Base-by-base conservation (phyloP, 1,284 basidiomycete species). In the Fereydounia khargensis region DNA sequence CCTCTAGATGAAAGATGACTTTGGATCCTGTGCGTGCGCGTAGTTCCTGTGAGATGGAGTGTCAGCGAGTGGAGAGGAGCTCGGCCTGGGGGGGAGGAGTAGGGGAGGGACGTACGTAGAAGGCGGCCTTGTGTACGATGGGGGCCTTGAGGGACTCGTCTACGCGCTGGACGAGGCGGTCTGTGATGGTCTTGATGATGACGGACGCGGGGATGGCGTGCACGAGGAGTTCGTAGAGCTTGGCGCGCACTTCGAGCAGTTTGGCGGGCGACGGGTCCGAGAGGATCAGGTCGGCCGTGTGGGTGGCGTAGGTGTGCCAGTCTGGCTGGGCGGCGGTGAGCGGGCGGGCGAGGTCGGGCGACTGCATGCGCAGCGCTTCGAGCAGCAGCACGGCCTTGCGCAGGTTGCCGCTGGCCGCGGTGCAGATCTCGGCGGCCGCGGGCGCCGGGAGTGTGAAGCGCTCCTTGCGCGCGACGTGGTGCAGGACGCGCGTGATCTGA, bases 271-370 rank as follows among this genome's bases (percentile, higher is more conserved):
- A 84, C 77, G 97, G 95, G 69, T 96, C 90, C 60, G 84, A 82
- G n/a, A 97, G 79, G 64, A 98, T 94, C 68, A 88, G 77, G 74
- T 94, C 89, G n/a, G 89, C 92, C 11, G 96, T 86, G 75, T 91
- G 90, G 62, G 86, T 81, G 65, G 91, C 92, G 74, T 96, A 98
- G n/a, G 87, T 87, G 77, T 99, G 94, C 95, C 95, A 99, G 73
- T 99, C 95, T 11, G 95, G 92, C 77, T 95, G 91, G 13, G 92
- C 78, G 11, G 79, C 90, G 39, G 91, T 88, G 30, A 77, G 18
- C 84, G 55, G 87, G 77, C 66, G 39, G 4, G 6, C n/a, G 17
- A 54, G 34, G 40, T 50, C 53, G 18, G 52, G 66, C 22, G 69
- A 69, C 43, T 74, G 70, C 86, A 96, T 95, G 70, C 90, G 89